Base-by-base conservation (phyloP, 129 eudicot genomes). In the Dittrichia graveolens region DNA sequence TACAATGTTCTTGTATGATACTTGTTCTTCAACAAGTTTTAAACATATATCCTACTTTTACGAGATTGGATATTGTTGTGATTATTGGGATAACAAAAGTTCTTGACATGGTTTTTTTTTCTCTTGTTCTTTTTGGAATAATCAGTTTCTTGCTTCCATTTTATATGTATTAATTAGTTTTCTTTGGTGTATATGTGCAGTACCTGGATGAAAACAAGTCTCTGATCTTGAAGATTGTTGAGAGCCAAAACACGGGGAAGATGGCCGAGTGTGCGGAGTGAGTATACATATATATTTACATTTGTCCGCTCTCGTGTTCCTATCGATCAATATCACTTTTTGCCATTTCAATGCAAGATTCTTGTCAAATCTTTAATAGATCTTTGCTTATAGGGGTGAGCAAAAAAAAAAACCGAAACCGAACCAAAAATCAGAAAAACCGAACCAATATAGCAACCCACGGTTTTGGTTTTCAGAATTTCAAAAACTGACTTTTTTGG, bases 211-310 rank as follows among this genome's bases (percentile, higher is more conserved):
- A 94, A 82, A 94, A 94, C 88, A 94, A 94, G 81, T 86, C 99
- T 41, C 83, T 94, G 79, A 94, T 94, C 55, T 85, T 94, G 72
- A 94, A 86, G 91, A 95, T 95, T 78, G 97, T 95, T 65, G 99
- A 95, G 82, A 90, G 96, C 81, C 99, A 95, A 72, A 95, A 90
- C 82, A 86, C 94, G 0, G 99, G 99, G 73, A 95, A 88, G 70
- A 80, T 95, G 75, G 90, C 86, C n/a, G 99, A 95, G 64, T 95
- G 99, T 81, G 99, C 99, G 7, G 99, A 94, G 98, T 93, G 81
- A 89, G 96, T 67, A 34, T 18, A 50, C 14, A 8, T 6, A 24
- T 61, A 64, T 16, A 14, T 54, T n/a, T 7, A 8, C 19, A 52
- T 52, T 52, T 15, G 6, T 52, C 19, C 31, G 7, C 13, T 52